Conservation (phyloP, 129 eudicot species). For the Helichrysum umbraculigerum region DNA sequence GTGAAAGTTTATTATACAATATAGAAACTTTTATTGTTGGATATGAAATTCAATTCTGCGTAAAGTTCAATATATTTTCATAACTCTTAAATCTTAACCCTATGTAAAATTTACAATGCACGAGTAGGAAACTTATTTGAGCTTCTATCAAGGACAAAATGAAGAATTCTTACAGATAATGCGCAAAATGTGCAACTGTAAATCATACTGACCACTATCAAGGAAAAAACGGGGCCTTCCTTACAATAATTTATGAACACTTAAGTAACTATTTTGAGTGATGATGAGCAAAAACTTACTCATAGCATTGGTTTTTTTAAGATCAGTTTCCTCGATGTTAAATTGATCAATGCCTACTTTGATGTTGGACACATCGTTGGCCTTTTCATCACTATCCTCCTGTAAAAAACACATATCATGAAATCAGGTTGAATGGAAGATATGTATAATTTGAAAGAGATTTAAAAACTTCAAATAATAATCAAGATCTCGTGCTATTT, state of each 20-base stretch:
- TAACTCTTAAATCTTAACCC: not conserved
- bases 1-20: not conserved
- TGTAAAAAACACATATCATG: slow-evolving; percentile 26
- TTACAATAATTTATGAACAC: not conserved
- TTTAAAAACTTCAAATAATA: not conserved
- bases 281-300: slow-evolving; percentile 45
- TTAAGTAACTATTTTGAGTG: not conserved
- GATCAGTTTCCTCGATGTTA: slow-evolving; percentile 66
- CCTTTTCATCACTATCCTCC: slow-evolving; percentile 47
- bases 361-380: slow-evolving; percentile 21
- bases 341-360: slow-evolving; percentile 75
- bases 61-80: not conserved
- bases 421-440: slow-evolving; percentile 5
- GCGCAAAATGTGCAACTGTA: too few species aligned
- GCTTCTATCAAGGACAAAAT: too few species aligned
- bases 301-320: slow-evolving; percentile 64
- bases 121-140: too few species aligned
- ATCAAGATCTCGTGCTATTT: not conserved
- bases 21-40: not conserved
- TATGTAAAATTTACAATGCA: not conserved
- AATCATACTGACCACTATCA: too few species aligned
- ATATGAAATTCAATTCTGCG: too few species aligned
- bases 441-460: not conserved
- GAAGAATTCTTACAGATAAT: too few species aligned
- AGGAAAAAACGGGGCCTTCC: not conserved